Conservation (phyloP, 352 stramenopile species). For the Globisporangium splendens region DNA sequence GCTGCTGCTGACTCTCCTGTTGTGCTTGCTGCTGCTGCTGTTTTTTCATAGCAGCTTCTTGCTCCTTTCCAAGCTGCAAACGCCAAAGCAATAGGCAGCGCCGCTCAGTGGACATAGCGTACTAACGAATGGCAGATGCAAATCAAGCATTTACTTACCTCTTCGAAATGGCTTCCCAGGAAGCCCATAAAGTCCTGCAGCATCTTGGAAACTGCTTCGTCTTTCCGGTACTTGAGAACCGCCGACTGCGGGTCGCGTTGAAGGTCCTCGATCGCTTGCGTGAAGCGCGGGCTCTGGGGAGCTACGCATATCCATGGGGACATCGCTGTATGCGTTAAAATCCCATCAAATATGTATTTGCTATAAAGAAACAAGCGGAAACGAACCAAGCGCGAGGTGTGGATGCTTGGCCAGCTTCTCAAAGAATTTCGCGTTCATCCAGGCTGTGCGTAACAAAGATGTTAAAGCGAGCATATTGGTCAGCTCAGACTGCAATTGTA, state of each 20-base stretch:
- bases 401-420: conserved; percentile 60
- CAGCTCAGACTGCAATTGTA: background rate
- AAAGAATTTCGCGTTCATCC: conserved; percentile 73
- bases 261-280: conserved; percentile 63
- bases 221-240: conserved; percentile 65
- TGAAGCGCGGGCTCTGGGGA: conserved; percentile 65
- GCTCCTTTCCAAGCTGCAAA: conserved; percentile 40
- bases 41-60: conserved; percentile 14
- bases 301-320: conserved; percentile 20
- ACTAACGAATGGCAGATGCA: no score
- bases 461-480: no score
- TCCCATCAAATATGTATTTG: background rate
- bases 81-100: no score
- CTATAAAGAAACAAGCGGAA: background rate
- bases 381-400: conserved; percentile 50
- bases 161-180: conserved; percentile 67
- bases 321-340: background rate
- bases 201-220: conserved; percentile 55
- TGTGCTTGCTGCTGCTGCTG: conserved; percentile 12
- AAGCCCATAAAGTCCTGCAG: conserved; percentile 73
- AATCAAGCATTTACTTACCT: conserved; percentile 36
- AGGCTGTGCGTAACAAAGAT: conserved; percentile 30
- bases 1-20: conserved; percentile 3
- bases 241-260: conserved; percentile 55
- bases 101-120: background rate